Base-by-base conservation (phyloP, 768 basidiomycete genomes). In the Fistulinella prunicolor region DNA sequence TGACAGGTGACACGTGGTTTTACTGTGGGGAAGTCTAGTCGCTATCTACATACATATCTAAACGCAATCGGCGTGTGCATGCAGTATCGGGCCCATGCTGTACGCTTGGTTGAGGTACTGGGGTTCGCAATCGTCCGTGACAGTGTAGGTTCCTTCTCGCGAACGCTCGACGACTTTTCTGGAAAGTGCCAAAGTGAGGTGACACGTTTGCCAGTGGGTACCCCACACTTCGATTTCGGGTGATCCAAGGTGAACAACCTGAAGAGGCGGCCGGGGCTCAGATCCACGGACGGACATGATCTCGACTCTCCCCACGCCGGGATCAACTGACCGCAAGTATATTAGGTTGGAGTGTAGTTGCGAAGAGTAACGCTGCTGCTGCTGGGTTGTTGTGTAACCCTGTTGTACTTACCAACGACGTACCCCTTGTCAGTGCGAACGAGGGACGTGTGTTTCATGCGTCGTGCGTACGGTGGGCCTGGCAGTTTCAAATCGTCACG, bases 11-110 rank as follows among this genome's bases (percentile, higher is more conserved):
- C 49, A 45, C 37, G 42, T 46, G 55, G 38, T 12, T 12, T 24
- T 16, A 14, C 19, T 14, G 21, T 37, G n/a, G 38, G 20, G 23
- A n/a, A n/a, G n/a, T n/a, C n/a, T n/a, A n/a, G n/a, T n/a, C n/a
- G n/a, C n/a, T n/a, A n/a, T n/a, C n/a, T n/a, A n/a, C n/a, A n/a
- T n/a, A n/a, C n/a, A n/a, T 86, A 86, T 57, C 73, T 83, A 35
- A 84, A 82, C 62, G 75, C 81, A 8, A 85, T 83, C 53, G 83
- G 85, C 9, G n/a, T n/a, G n/a, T n/a, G n/a, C n/a, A n/a, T n/a
- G n/a, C n/a, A n/a, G n/a, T n/a, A n/a, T n/a, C n/a, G n/a, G n/a
- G n/a, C n/a, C n/a, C n/a, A n/a, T n/a, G n/a, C n/a, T n/a, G n/a
- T n/a, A n/a, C n/a, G n/a, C n/a, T n/a, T n/a, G n/a, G n/a, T n/a